Conservation (phyloP, 345 rosid species). For the Lepidium sativum region DNA sequence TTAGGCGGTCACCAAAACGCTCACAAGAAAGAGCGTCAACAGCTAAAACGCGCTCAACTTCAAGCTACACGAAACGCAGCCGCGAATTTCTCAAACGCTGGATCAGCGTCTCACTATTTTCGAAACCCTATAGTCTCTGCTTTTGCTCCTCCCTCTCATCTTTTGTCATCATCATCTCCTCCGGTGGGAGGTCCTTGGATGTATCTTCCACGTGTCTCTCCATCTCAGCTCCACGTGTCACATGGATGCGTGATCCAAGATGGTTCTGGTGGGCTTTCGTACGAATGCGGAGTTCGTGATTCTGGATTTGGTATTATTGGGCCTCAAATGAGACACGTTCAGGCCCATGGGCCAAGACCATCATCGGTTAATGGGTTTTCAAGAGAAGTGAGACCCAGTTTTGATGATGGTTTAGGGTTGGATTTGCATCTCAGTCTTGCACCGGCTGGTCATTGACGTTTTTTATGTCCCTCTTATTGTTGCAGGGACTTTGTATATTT, state of each 20-base stretch:
- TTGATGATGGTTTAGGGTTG: slow-evolving; percentile 65
- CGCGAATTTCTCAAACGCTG: slow-evolving; percentile 29
- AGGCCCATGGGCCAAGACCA: slow-evolving; percentile 36
- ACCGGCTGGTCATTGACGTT: slow-evolving; percentile 60
- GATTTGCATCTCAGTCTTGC: slow-evolving; percentile 94
- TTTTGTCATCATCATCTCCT: slow-evolving; percentile 37
- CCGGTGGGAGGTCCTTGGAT: slow-evolving; percentile 53
- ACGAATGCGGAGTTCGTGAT: slow-evolving; percentile 17
- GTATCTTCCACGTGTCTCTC: slow-evolving; percentile 62
- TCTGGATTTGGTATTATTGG: slow-evolving; percentile 24
- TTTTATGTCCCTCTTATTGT: neutral
- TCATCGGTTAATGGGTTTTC: slow-evolving; percentile 58
- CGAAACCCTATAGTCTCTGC: slow-evolving; percentile 89
- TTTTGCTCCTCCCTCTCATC: slow-evolving; percentile 78
- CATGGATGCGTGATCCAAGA: slow-evolving; percentile 55
- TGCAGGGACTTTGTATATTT: slow-evolving; percentile 33
- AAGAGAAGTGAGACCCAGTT: slow-evolving; percentile 55
- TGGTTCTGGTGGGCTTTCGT: slow-evolving; percentile 34
- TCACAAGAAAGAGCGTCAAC: too few relatives aligned
- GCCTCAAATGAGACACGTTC: slow-evolving; percentile 20
- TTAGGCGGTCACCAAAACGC: slow-evolving; percentile 82
- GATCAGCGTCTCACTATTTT: slow-evolving; percentile 35
- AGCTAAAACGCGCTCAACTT: slow-evolving; percentile 65
- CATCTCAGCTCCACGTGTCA: slow-evolving; percentile 69
- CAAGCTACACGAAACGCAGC: slow-evolving; percentile 59